Base-by-base conservation (phyloP, 2,329 filamentous ascomycete species). In the Fonsecaea pedrosoi region DNA sequence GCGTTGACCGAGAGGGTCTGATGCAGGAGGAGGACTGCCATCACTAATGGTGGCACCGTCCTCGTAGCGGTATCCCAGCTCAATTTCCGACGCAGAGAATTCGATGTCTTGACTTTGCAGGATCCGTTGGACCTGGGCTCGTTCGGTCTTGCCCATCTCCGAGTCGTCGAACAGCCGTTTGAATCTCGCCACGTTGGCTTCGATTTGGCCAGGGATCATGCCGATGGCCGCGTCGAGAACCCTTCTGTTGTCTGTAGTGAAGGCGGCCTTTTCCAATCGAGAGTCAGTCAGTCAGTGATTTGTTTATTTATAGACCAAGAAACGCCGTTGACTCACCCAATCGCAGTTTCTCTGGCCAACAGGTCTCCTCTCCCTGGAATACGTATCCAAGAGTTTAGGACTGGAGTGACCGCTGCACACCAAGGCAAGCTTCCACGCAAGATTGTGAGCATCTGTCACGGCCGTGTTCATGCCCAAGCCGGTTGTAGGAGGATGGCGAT, bases 361-460 rank as follows among this genome's bases (percentile, higher is more conserved):
- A 0, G 79, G 77, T 2, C 74, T 71, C 5, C 81, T 73, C 69
- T 83, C 81, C 0, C 42, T 60, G 7, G 70, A 54, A 55, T 77
- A 78, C 0, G 72, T 76, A 10, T 72, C 57, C 1, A 77, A 70
- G 1, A 75, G 48, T 12, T 64, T 59, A 1, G 64, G 54, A 1
- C 56, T 35, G 9, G 59, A 67, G 50, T 65, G 64, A 34, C 72
- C 71, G 15, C 38, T 48, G 12, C 62, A 50, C 7, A 65, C 65
- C 7, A 58, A 45, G 1, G 67, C 50, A 15, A 70, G 50, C 42
- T 70, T 70, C 69, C 69, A 70, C 0, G 78, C 75, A 1, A 83
- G 73, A 45, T 82, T 80, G 35, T 78, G 74, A 0, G 76, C 80
- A 62, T 83, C 81, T 7, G 59, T n/a, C 13, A 64, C 42, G 10